phyloP scores from a whole-genome alignment of 371 early-diverging fungal species.

The Nematocida parisii region DNA sequence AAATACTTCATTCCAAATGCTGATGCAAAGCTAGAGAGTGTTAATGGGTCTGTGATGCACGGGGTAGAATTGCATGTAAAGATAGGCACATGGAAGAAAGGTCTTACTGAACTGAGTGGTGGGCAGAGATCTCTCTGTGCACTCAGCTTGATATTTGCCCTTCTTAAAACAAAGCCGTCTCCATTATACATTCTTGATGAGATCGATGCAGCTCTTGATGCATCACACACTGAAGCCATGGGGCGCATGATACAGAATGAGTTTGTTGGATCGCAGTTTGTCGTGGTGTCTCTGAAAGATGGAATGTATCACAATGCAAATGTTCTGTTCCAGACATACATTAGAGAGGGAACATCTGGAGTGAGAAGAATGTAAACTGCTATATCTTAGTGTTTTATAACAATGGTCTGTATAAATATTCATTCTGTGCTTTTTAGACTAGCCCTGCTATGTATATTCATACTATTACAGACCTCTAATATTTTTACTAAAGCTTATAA shows the following conservation, averaged over 20 bases:
- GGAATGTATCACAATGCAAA: conserved; percentile 99
- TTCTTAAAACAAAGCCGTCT: conserved; percentile 94
- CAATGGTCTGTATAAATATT: no score
- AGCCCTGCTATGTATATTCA: no score
- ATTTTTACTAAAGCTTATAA: no score
- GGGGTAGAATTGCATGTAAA: conserved; percentile 80
- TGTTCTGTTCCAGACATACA: conserved; percentile 85
- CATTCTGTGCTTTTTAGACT: no score
- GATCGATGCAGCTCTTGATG: conserved; percentile 96
- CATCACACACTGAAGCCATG: conserved; percentile 95
- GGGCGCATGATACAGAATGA: conserved; percentile 87
- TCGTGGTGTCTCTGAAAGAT: conserved; percentile 97
- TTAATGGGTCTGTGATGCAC: conserved; percentile 49
- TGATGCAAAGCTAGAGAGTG: conserved; percentile 74
- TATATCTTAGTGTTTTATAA: no score
- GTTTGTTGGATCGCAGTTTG: conserved; percentile 94
- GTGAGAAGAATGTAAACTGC: conserved; percentile 73
- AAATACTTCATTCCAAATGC: conserved; percentile 41
- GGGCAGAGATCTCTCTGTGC: conserved; percentile 95
- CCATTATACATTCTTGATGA: conserved; percentile 99
- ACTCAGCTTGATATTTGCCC: conserved; percentile 86
- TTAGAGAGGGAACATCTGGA: conserved; percentile 87
- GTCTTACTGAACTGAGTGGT: conserved; percentile 90
- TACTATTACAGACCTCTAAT: no score
- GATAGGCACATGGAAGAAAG: conserved; percentile 93